These are phyloP conservation scores for Colletotrichum sansevieriae DNA, from an alignment of 2,329 filamentous ascomycete species.

Conservation along the genomic window DNA sequence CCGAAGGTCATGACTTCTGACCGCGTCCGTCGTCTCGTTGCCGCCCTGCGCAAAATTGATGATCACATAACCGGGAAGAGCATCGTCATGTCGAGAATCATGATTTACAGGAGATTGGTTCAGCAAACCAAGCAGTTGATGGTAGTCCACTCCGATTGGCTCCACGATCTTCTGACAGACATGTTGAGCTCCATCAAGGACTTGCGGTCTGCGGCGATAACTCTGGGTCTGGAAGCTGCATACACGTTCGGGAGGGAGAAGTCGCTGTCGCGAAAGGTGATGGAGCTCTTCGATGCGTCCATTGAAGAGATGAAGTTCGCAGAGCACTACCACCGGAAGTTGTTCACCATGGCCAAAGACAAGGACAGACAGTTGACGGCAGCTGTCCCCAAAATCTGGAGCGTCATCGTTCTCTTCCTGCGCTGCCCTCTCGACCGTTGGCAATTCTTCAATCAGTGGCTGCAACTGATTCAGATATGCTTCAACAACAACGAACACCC, in stretches of 20 bases:
- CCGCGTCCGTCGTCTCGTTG: slow-evolving; percentile 78
- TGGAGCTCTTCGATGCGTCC: slow-evolving; percentile 71
- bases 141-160: slow-evolving; percentile 80
- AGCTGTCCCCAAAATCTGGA: slow-evolving; percentile 90
- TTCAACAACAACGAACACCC: slow-evolving; percentile 81
- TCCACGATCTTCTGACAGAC: slow-evolving; percentile 84
- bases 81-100: slow-evolving; percentile 80
- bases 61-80: slow-evolving; percentile 83
- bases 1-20: slow-evolving; percentile 79
- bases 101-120: slow-evolving; percentile 83
- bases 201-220: slow-evolving; percentile 80
- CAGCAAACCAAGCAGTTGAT: slow-evolving; percentile 79
- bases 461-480: slow-evolving; percentile 83
- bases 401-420: slow-evolving; percentile 82
- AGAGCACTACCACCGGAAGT: slow-evolving; percentile 74
- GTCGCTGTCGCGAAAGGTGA: slow-evolving; percentile 74
- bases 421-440: slow-evolving; percentile 76
- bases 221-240: slow-evolving; percentile 78
- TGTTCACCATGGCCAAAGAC: slow-evolving; percentile 77
- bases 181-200: slow-evolving; percentile 85
- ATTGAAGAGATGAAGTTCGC: slow-evolving; percentile 75
- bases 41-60: slow-evolving; percentile 78
- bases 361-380: slow-evolving; percentile 64
- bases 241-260: slow-evolving; percentile 77
- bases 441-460: slow-evolving; percentile 80